Conservation (phyloP, 495 filamentous ascomycete species). For the Achaetomiella virescens region DNA sequence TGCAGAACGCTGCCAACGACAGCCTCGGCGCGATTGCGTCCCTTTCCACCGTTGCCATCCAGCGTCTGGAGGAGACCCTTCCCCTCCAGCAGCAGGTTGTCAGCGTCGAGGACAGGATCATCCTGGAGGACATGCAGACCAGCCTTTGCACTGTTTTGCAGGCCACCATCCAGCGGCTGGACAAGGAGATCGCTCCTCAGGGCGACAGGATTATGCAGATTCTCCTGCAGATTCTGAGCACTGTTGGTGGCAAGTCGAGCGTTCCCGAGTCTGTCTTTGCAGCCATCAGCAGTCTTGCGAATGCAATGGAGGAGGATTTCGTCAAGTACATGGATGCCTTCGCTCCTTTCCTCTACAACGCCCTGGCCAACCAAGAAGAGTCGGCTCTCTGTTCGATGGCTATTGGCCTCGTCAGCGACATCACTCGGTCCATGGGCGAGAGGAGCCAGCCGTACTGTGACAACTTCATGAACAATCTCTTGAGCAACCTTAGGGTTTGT, state of each 20-base stretch:
- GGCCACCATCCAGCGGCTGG: conserved; percentile 85
- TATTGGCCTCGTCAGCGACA: conserved; percentile 93
- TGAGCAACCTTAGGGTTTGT: conserved; percentile 81
- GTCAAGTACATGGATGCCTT: conserved; percentile 96
- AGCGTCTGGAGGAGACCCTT: conserved; percentile 84
- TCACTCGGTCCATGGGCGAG: conserved; percentile 83
- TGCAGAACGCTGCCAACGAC: conserved; percentile 80
- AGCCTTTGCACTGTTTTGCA: conserved; percentile 85
- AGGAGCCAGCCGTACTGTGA: conserved; percentile 92
- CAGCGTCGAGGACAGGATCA: conserved; percentile 90
- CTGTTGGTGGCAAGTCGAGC: conserved; percentile 78
- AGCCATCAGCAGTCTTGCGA: conserved; percentile 77
- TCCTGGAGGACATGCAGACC: conserved; percentile 94
- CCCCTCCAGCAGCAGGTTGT: conserved; percentile 91
- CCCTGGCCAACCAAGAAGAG: conserved; percentile 91
- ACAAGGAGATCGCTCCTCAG: conserved; percentile 84
- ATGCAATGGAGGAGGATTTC: conserved; percentile 86
- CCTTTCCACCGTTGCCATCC: conserved; percentile 75
- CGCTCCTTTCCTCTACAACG: conserved; percentile 81
- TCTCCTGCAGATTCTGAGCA: conserved; percentile 70
- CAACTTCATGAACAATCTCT: conserved; percentile 91
- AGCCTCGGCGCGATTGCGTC: conserved; percentile 73
- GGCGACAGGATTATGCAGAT: conserved; percentile 90
- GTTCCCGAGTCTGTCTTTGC: conserved; percentile 93
- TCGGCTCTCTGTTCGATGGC: conserved; percentile 91